phyloP scores from a whole-genome alignment of 345 rosid species.

The Excoecaria agallocha region DNA sequence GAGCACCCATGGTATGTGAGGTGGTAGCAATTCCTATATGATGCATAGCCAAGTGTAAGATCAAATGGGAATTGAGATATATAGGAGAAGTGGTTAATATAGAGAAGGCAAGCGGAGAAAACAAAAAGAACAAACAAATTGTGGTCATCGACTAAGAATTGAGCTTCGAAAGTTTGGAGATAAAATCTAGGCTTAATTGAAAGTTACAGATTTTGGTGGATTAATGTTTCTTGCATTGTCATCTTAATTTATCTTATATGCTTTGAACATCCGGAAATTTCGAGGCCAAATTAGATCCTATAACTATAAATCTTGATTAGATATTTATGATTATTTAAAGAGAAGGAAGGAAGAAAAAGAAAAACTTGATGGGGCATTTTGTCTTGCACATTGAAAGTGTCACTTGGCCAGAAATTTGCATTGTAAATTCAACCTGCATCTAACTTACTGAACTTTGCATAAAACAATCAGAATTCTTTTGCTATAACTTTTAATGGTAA shows the following conservation, averaged over 20 bases:
- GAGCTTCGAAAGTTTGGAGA: background rate
- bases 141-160: slow-evolving; percentile 26
- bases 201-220: background rate
- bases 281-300: background rate
- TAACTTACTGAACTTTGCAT: background rate
- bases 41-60: background rate
- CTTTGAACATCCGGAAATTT: background rate
- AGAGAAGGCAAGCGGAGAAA: slow-evolving; percentile 14
- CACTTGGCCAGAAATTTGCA: background rate
- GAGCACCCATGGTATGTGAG: background rate
- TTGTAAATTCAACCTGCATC: background rate
- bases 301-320: background rate
- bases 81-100: background rate
- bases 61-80: slow-evolving; percentile 21
- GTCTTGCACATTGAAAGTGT: background rate
- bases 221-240: slow-evolving; percentile 20
- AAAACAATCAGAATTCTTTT: too few species aligned
- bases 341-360: background rate
- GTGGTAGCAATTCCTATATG: background rate
- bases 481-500: too few species aligned
- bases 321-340: too few species aligned
- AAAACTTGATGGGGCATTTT: background rate
- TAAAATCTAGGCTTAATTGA: background rate
- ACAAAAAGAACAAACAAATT: slow-evolving; percentile 11
- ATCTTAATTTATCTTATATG: background rate